phyloP scores from a whole-genome alignment of 495 filamentous ascomycete species.

The Beverwykella pulmonaria region DNA sequence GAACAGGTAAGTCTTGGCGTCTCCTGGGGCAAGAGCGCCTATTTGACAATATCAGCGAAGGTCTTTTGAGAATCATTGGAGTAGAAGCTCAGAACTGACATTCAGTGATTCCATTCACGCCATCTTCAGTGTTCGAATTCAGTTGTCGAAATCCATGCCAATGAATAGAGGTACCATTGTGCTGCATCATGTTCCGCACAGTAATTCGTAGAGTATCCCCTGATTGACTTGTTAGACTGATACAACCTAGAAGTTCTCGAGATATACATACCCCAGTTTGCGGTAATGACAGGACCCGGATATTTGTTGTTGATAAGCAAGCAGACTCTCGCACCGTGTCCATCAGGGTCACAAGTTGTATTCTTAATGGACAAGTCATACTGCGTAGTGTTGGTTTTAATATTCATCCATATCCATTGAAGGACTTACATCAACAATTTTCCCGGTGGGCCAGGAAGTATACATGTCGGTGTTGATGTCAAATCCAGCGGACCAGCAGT shows the following conservation, averaged over 20 bases:
- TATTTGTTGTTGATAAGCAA: constrained; percentile 41
- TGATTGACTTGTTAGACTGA: constrained; percentile 10
- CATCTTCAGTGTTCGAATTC: constrained; percentile 40
- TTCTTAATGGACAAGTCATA: constrained; percentile 36
- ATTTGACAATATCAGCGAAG: background rate
- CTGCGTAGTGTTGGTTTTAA: constrained; percentile 2
- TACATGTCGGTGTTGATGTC: constrained; percentile 36
- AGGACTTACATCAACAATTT: constrained; percentile 19
- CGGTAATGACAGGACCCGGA: constrained; percentile 42
- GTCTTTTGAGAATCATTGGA: no score
- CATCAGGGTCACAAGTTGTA: constrained; percentile 40
- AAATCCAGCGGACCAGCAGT: constrained; percentile 37
- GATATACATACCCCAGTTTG: constrained; percentile 39
- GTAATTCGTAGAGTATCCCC: constrained; percentile 44
- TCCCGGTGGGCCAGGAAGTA: constrained; percentile 36
- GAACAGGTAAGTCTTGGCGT: constrained; percentile 43
- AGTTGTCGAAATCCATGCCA: constrained; percentile 48
- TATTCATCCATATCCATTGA: background rate
- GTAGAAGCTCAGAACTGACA: constrained; percentile 27
- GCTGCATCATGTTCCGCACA: constrained; percentile 40
- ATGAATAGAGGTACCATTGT: constrained; percentile 47
- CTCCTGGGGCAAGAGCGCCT: constrained; percentile 43
- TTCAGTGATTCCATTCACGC: constrained; percentile 46
- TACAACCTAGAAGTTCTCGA: background rate
- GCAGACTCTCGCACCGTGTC: constrained; percentile 20